Evolutionary conservation across 2,329 filamentous ascomycete species (phyloP).

Genomic region (Paecilomyces sp.): DNA sequence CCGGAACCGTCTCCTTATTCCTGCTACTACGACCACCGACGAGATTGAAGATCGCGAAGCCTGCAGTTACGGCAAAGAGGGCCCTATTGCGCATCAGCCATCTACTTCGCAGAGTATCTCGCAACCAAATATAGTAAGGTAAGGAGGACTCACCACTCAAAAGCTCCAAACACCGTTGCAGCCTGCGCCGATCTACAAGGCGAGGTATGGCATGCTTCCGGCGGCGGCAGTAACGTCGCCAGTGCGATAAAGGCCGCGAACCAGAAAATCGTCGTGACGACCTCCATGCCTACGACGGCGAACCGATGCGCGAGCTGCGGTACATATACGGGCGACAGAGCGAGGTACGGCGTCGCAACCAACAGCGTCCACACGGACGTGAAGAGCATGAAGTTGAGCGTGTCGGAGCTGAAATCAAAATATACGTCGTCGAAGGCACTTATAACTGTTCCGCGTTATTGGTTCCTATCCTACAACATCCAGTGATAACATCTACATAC

Average conservation of each 20-base stretch:
- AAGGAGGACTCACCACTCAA: constrained; percentile 37
- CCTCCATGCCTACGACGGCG: constrained; percentile 60
- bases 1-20: background rate
- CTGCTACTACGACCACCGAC: background rate
- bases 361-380: constrained; percentile 68
- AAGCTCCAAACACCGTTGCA: constrained; percentile 40
- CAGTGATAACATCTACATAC: constrained; percentile 40
- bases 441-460: constrained; percentile 42
- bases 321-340: constrained; percentile 58
- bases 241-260: constrained; percentile 78
- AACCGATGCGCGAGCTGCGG: constrained; percentile 56
- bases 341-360: constrained; percentile 60
- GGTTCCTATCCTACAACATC: background rate
- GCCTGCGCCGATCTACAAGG: constrained; percentile 55
- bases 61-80: constrained; percentile 6
- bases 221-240: constrained; percentile 56
- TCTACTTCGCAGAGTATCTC: background rate
- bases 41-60: constrained; percentile 3
- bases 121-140: background rate
- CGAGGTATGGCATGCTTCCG: constrained; percentile 45
- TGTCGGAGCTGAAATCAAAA: constrained; percentile 39
- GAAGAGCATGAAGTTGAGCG: constrained; percentile 75
- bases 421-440: constrained; percentile 38
- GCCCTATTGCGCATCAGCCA: background rate
- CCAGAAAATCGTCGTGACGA: constrained; percentile 78